Conservation (phyloP, 2,329 filamentous ascomycete species). For the Karstenula rhodostoma region DNA sequence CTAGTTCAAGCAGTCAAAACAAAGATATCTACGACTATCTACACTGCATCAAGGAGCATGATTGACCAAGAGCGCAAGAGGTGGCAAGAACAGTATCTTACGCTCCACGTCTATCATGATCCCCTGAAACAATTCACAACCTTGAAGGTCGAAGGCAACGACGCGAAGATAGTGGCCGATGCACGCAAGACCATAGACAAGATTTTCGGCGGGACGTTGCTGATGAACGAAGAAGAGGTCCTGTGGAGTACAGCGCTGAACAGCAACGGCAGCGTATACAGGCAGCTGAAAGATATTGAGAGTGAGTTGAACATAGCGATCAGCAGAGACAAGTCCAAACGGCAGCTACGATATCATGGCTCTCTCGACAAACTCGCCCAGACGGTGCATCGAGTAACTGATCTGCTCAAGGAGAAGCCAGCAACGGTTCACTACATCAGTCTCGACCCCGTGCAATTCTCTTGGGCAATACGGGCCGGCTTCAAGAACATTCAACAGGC, state of each 20-base stretch:
- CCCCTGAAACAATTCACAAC: slow-evolving; percentile 37
- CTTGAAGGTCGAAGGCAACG: slow-evolving; percentile 52
- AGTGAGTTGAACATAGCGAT: slow-evolving; percentile 28
- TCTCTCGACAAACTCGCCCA: slow-evolving; percentile 27
- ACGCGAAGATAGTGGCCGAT: slow-evolving; percentile 36
- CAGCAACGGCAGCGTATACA: slow-evolving; percentile 26
- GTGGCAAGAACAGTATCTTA: slow-evolving; percentile 45
- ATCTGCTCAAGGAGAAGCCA: slow-evolving; percentile 16
- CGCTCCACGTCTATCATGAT: slow-evolving; percentile 36
- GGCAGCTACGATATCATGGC: slow-evolving; percentile 29
- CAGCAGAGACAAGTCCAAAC: slow-evolving; percentile 29
- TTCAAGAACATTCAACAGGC: slow-evolving; percentile 18
- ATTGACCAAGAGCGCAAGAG: slow-evolving; percentile 34
- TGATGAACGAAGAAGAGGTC: slow-evolving; percentile 26
- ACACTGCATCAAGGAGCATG: slow-evolving; percentile 37
- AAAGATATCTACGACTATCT: slow-evolving; percentile 49
- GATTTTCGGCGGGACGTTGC: slow-evolving; percentile 45
- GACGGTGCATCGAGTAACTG: slow-evolving; percentile 19
- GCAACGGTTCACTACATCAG: slow-evolving; percentile 11
- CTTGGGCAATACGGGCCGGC: slow-evolving; percentile 18
- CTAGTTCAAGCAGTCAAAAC: slow-evolving; percentile 50
- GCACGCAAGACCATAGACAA: slow-evolving; percentile 45
- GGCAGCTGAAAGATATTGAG: slow-evolving; percentile 30
- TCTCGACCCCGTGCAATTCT: slow-evolving; percentile 14
- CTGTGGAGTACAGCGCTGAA: slow-evolving; percentile 45